phyloP scores from a whole-genome alignment of 2,329 filamentous ascomycete species.

The Alternaria arbusti region DNA sequence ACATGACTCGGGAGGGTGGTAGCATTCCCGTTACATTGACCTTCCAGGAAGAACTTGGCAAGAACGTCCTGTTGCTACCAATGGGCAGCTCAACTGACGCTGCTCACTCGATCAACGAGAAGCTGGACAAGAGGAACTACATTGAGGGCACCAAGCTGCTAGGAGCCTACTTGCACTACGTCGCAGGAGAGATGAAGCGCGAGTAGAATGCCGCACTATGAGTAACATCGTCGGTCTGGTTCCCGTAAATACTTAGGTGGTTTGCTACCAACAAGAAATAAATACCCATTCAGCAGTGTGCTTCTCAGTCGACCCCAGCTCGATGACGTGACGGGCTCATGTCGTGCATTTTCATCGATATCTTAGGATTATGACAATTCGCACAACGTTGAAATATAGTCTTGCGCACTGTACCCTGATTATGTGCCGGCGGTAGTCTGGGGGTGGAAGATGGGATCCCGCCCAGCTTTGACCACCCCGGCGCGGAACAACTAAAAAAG shows the following conservation, averaged over 20 bases:
- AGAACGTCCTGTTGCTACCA: slow-evolving; percentile 93
- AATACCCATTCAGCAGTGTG: slow-evolving; percentile 12
- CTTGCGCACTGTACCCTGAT: not conserved
- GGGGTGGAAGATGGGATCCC: not conserved
- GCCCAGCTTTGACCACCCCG: slow-evolving; percentile 17
- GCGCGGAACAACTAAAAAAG: slow-evolving; percentile 39
- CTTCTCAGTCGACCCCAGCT: not conserved
- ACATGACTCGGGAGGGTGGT: slow-evolving; percentile 95
- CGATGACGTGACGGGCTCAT: not conserved
- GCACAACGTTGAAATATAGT: not conserved
- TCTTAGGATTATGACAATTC: not conserved
- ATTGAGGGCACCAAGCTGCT: slow-evolving; percentile 97
- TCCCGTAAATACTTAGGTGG: not conserved
- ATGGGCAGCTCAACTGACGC: slow-evolving; percentile 98
- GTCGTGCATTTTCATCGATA: not conserved
- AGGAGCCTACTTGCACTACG: slow-evolving; percentile 94
- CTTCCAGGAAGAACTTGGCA: slow-evolving; percentile 96
- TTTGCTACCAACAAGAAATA: slow-evolving; percentile 2
- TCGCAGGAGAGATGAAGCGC: slow-evolving; percentile 80
- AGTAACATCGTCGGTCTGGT: not conserved
- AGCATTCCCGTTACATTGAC: slow-evolving; percentile 97
- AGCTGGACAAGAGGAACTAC: slow-evolving; percentile 95
- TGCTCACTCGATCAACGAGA: slow-evolving; percentile 98
- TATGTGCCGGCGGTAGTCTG: not conserved
- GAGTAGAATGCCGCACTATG: slow-evolving; percentile 14